These are phyloP conservation scores for Neoboletus magnificus DNA, from an alignment of 768 basidiomycete species.

Conservation along the genomic window DNA sequence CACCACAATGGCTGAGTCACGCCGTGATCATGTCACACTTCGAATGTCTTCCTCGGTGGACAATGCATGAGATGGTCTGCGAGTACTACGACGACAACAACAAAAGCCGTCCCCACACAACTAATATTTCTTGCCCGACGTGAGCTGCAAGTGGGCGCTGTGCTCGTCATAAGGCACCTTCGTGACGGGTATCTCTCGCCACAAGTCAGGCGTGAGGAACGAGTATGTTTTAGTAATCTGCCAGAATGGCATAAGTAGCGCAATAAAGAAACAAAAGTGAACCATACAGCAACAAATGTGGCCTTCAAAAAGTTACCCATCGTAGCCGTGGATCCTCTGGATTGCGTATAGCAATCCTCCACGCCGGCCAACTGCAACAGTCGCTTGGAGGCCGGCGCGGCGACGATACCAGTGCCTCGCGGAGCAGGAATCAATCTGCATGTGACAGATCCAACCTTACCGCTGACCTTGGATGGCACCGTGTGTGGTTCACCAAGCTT, in stretches of 20 bases:
- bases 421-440: conserved; percentile 98
- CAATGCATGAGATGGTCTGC: not conserved
- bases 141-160: conserved; percentile 86
- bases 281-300: conserved; percentile 83
- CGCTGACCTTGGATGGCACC: conserved; percentile 96
- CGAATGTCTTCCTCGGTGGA: not conserved
- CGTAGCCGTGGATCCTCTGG: conserved; percentile 97
- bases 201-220: conserved; percentile 97
- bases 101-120: not conserved
- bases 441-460: conserved; percentile 99
- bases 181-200: conserved; percentile 90
- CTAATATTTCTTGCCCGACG: conserved; percentile 76
- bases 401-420: conserved; percentile 98
- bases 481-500: conserved; percentile 99
- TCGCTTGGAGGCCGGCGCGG: conserved; percentile 96
- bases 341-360: conserved; percentile 96
- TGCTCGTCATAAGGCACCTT: conserved; percentile 94
- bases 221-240: conserved; percentile 97
- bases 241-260: not conserved
- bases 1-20: not conserved
- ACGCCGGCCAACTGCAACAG: conserved; percentile 97
- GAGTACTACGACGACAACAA: not conserved
- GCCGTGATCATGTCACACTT: not conserved
- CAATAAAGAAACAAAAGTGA: not conserved
- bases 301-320: conserved; percentile 99